A percentile compares a stretch with the other conserved stretches of the same genome.
Conservation (phyloP, 2,329 filamentous ascomycete species). For the Xylariaceae sp. region DNA sequence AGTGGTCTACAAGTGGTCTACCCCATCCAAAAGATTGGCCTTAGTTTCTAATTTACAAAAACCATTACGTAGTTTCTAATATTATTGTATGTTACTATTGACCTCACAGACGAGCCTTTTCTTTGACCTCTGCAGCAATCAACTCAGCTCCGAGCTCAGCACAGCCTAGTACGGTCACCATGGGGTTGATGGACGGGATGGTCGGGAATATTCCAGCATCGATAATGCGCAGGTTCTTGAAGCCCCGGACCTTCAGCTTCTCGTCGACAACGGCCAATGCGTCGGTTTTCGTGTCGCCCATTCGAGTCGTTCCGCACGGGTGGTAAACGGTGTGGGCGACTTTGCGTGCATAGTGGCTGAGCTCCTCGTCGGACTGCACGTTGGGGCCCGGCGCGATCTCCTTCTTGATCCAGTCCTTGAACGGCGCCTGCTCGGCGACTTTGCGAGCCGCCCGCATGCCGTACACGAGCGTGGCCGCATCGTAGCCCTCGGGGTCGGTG, state of each 20-base stretch:
- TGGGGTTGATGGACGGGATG: conserved; percentile 82
- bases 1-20: not conserved
- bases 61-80: too few species aligned
- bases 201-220: conserved; percentile 86
- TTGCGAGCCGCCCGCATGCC: conserved; percentile 73
- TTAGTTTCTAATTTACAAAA: not conserved
- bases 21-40: not conserved
- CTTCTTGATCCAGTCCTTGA: conserved; percentile 76
- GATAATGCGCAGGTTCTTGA: conserved; percentile 71
- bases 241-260: conserved; percentile 63
- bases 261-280: conserved; percentile 73
- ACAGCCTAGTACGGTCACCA: conserved; percentile 80
- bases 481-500: conserved; percentile 79
- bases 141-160: conserved; percentile 82
- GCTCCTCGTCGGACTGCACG: conserved; percentile 69
- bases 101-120: conserved; percentile 30
- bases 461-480: conserved; percentile 72
- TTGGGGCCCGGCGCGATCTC: conserved; percentile 74
- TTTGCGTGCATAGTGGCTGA: conserved; percentile 73
- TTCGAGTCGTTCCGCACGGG: conserved; percentile 83
- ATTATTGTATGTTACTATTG: not conserved
- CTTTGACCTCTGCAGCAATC: conserved; percentile 57
- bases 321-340: conserved; percentile 89
- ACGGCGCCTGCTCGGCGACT: conserved; percentile 68
- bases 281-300: conserved; percentile 69